Evolutionary conservation across 2,329 filamentous ascomycete genomes (phyloP).

Genomic region (Bertia moriformis): DNA sequence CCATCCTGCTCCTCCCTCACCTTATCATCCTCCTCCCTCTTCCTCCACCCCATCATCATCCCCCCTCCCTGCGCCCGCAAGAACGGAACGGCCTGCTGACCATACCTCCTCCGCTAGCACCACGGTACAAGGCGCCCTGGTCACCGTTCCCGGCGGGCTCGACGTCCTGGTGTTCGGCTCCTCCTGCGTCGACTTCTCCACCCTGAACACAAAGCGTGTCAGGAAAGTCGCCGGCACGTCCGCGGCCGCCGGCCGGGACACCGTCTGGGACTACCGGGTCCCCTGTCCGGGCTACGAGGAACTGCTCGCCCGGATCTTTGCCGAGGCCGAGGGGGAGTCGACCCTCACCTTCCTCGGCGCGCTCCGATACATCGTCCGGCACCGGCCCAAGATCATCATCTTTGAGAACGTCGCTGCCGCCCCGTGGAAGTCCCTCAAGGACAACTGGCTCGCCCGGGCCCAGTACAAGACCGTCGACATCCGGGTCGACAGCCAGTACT

Average conservation of each 20-base stretch:
- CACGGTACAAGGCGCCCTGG: constrained; percentile 51
- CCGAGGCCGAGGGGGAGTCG: constrained; percentile 42
- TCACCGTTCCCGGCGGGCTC: constrained; percentile 35
- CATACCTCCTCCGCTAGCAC: too few relatives aligned
- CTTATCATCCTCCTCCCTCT: constrained; percentile 4
- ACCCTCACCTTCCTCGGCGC: constrained; percentile 49
- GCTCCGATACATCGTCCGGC: constrained; percentile 35
- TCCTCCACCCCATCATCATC: constrained; percentile 12
- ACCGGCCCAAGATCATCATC: constrained; percentile 48
- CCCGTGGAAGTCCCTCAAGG: constrained; percentile 39
- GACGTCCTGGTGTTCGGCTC: constrained; percentile 61
- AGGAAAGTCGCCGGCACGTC: constrained; percentile 31
- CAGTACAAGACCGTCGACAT: constrained; percentile 37
- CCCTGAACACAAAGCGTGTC: constrained; percentile 35
- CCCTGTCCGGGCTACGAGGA: too few relatives aligned
- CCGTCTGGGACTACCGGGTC: constrained; percentile 30
- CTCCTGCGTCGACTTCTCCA: constrained; percentile 63
- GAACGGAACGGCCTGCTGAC: too few relatives aligned
- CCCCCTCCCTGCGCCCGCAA: too few relatives aligned
- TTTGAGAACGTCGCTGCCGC: constrained; percentile 56
- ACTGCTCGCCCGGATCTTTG: too few relatives aligned
- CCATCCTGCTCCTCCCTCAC: too few relatives aligned
- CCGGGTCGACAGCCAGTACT: constrained; percentile 54
- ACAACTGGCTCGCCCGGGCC: constrained; percentile 21
- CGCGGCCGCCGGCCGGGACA: constrained; percentile 33